These are phyloP conservation scores for Trichosporon faecale DNA, from an alignment of 1,284 basidiomycete genomes.

Conservation along the genomic window DNA sequence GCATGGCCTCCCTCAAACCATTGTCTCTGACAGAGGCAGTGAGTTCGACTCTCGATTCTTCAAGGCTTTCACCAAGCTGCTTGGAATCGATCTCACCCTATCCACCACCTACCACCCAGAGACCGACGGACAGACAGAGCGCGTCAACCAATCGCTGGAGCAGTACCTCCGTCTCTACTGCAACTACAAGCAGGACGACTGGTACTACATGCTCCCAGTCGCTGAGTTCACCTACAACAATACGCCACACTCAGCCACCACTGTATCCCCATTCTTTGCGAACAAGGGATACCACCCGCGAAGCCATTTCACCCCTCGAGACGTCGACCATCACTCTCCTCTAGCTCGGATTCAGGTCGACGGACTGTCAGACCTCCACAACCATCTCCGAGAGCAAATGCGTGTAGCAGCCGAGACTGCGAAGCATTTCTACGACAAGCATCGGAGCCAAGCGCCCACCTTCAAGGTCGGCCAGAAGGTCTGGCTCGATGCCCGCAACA, in stretches of 20 bases:
- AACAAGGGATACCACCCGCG: slow-evolving; percentile 13
- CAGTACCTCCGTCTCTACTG: slow-evolving; percentile 44
- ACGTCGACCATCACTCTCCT: too few species aligned
- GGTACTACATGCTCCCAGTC: slow-evolving; percentile 53
- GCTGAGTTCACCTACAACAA: slow-evolving; percentile 58
- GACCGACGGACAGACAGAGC: slow-evolving; percentile 56
- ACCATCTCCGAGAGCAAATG: too few species aligned
- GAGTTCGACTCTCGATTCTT: slow-evolving; percentile 22
- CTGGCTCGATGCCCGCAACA: too few species aligned
- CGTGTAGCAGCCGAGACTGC: too few species aligned
- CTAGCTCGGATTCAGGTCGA: too few species aligned
- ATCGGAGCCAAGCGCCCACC: too few species aligned
- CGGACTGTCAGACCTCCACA: too few species aligned
- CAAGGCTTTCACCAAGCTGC: slow-evolving; percentile 4
- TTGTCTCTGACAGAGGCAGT: slow-evolving; percentile 43
- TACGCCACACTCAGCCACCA: slow-evolving; percentile 33
- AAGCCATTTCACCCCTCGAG: not conserved
- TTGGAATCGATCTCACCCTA: slow-evolving; percentile 21
- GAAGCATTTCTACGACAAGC: too few species aligned
- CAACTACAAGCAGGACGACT: slow-evolving; percentile 54
- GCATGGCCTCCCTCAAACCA: slow-evolving; percentile 31
- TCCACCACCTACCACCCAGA: slow-evolving; percentile 53
- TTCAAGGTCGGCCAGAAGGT: too few species aligned
- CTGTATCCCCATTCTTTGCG: slow-evolving; percentile 13
- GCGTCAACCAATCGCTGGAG: slow-evolving; percentile 54